Conservation (phyloP, 495 filamentous ascomycete genomes). For the Podospora didyma region DNA sequence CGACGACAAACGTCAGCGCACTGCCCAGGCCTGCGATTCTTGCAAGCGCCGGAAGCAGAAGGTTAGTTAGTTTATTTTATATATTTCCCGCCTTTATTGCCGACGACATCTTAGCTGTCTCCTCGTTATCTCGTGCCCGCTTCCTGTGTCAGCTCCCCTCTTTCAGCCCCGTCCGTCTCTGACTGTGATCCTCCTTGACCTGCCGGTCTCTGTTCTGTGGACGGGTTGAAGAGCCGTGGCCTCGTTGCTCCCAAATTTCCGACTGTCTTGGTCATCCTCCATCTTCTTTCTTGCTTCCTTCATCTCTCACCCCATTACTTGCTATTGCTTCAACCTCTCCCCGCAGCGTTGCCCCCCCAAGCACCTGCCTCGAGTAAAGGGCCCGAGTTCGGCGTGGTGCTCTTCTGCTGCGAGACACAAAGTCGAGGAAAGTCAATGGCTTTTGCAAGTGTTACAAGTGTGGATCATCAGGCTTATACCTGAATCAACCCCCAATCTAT, state of each 20-base stretch:
- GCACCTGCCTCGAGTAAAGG: not conserved
- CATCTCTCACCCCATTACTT: not conserved
- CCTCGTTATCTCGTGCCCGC: slow-evolving; percentile 2
- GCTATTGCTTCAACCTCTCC: not conserved
- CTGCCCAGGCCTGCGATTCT: slow-evolving; percentile 67
- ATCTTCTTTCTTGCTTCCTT: not conserved
- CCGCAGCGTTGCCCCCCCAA: not conserved
- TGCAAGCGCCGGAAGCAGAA: slow-evolving; percentile 80
- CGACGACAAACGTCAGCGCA: slow-evolving; percentile 60
- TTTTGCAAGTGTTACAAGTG: slow-evolving; percentile 20
- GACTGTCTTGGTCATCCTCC: not conserved
- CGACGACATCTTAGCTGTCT: slow-evolving; percentile 7
- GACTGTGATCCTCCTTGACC: too few relatives aligned
- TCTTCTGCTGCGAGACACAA: slow-evolving; percentile 22
- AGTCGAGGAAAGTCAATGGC: slow-evolving; percentile 3
- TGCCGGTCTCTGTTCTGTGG: too few relatives aligned
- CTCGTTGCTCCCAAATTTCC: not conserved
- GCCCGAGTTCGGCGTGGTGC: slow-evolving; percentile 8
- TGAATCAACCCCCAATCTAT: slow-evolving; percentile 1
- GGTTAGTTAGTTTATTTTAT: slow-evolving; percentile 44
- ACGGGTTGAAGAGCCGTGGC: too few relatives aligned
- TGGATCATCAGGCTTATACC: slow-evolving; percentile 5
- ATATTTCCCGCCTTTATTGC: slow-evolving; percentile 7
- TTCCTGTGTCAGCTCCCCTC: too few relatives aligned
- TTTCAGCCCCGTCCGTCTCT: too few relatives aligned